Evolutionary conservation across 1,139 yeast species (phyloP).

Genomic region (Geotrichum carabidarum): DNA sequence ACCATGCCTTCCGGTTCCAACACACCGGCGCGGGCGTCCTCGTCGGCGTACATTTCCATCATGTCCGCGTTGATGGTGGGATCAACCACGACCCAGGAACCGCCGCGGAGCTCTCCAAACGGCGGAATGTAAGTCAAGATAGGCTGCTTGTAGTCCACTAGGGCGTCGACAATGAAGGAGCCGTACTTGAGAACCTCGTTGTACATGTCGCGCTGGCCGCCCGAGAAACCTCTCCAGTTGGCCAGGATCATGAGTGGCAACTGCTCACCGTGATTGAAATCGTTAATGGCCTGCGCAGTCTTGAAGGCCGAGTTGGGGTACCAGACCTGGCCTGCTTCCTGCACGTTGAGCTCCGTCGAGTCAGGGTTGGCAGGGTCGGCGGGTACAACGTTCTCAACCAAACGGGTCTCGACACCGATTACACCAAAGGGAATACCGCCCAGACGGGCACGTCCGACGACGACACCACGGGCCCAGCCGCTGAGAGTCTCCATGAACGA

Average conservation of each 20-base stretch:
- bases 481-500: slow-evolving; percentile 96
- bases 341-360: slow-evolving; percentile 78
- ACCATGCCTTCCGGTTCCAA: slow-evolving; percentile 99
- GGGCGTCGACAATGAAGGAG: slow-evolving; percentile 92
- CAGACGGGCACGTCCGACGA: slow-evolving; percentile 95
- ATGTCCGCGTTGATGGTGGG: slow-evolving; percentile 93
- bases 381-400: slow-evolving; percentile 82
- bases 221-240: slow-evolving; percentile 99
- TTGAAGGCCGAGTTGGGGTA: slow-evolving; percentile 98
- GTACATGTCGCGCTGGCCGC: slow-evolving; percentile 99
- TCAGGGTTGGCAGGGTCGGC: slow-evolving; percentile 99
- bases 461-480: slow-evolving; percentile 99
- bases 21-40: slow-evolving; percentile 93
- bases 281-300: slow-evolving; percentile 97
- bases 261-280: slow-evolving; percentile 96
- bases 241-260: slow-evolving; percentile 95
- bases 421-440: slow-evolving; percentile 99
- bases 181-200: slow-evolving; percentile 97
- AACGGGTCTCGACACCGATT: slow-evolving; percentile 89
- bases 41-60: slow-evolving; percentile 99
- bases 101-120: slow-evolving; percentile 97
- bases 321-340: slow-evolving; percentile 99
- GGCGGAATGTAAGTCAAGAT: slow-evolving; percentile 96
- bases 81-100: slow-evolving; percentile 99
- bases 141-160: slow-evolving; percentile 94